Percentiles rank a stretch among this genome's conserved stretches.
Conservation (phyloP, 495 filamentous ascomycete species). For the Rhypophila decipiens region DNA sequence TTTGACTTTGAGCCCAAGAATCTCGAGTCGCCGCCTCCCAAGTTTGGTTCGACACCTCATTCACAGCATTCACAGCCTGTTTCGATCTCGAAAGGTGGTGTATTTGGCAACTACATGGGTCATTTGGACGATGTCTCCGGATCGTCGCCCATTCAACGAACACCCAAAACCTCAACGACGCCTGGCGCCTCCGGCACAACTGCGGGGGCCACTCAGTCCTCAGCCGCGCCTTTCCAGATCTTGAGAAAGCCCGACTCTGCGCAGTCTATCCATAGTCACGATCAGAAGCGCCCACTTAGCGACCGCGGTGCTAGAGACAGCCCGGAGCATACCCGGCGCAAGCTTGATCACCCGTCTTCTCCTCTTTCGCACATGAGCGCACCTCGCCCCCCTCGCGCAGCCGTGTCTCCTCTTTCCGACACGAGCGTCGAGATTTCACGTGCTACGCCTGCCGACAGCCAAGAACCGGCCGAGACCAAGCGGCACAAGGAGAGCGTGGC, state of each 20-base stretch:
- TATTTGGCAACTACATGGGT: constrained; percentile 21
- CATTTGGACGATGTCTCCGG: constrained; percentile 26
- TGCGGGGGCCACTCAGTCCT: constrained; percentile 19
- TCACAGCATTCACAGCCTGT: constrained; percentile 34
- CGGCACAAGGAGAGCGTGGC: constrained; percentile 60
- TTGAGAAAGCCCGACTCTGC: constrained; percentile 32
- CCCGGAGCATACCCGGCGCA: constrained; percentile 38
- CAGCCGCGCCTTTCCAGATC: constrained; percentile 26
- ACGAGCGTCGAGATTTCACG: constrained; percentile 5
- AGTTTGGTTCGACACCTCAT: constrained; percentile 32
- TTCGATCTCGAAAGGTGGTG: constrained; percentile 17
- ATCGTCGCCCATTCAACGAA: constrained; percentile 29
- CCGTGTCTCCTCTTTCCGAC: constrained; percentile 14
- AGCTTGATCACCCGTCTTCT: constrained; percentile 37
- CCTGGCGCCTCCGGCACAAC: constrained; percentile 24
- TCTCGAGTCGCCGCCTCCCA: constrained; percentile 26
- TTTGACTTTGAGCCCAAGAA: constrained; percentile 31
- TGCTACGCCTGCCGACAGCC: background rate
- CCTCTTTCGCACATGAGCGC: constrained; percentile 14
- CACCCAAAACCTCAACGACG: constrained; percentile 36
- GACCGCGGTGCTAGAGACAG: constrained; percentile 32
- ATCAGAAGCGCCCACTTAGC: constrained; percentile 33
- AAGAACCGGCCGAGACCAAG: constrained; percentile 8
- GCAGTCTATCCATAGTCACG: constrained; percentile 15
- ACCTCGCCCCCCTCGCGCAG: constrained; percentile 1